Percentiles rank a stretch among this genome's conserved stretches.
Conservation (phyloP, 768 basidiomycete genomes). For the Tulasnella sp. region DNA sequence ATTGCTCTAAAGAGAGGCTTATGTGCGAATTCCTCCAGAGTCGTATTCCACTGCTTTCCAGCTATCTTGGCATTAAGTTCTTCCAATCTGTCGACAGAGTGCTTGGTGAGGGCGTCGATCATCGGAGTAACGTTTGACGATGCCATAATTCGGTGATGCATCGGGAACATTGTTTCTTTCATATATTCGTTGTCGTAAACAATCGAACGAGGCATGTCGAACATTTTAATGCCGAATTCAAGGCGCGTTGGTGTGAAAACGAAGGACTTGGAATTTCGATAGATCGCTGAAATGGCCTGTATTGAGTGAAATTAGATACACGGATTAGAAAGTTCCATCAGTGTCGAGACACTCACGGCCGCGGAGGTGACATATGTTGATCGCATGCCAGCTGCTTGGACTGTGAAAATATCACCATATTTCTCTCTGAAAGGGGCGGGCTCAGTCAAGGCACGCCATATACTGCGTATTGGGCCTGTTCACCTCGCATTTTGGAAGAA, state of each 20-base stretch:
- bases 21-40: neutral
- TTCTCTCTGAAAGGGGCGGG: neutral
- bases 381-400: neutral
- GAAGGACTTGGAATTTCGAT: conserved; percentile 17
- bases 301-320: neutral
- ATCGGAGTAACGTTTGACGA: neutral
- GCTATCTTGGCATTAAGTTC: neutral
- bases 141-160: conserved; percentile 6
- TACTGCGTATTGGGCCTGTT: neutral
- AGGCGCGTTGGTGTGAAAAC: conserved; percentile 2
- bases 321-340: neutral
- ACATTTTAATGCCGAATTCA: neutral
- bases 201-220: conserved; percentile 13
- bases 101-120: neutral
- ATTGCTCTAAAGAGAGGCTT: conserved; percentile 9
- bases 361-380: conserved; percentile 12
- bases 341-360: neutral
- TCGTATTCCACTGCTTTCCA: neutral
- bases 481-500: conserved; percentile 14
- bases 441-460: neutral
- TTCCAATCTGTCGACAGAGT: neutral
- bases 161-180: neutral
- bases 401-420: conserved; percentile 15
- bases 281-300: conserved; percentile 6
- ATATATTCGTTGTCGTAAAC: neutral